Evolutionary conservation across 495 filamentous ascomycete genomes (phyloP).

Genomic region (Delitschia confertaspora): DNA sequence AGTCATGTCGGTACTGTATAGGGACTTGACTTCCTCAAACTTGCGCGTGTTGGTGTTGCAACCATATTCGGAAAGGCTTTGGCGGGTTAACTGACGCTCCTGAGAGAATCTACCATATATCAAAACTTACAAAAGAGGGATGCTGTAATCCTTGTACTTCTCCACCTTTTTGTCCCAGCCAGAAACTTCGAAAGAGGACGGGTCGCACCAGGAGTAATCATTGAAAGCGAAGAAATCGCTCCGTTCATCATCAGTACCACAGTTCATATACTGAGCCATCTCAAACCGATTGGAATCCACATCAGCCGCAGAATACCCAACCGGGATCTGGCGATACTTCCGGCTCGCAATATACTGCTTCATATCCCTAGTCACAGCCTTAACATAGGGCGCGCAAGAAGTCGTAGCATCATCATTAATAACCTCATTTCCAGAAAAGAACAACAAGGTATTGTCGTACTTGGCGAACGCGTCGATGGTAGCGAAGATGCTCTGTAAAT

Average conservation of each 20-base stretch:
- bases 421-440: slow-evolving; percentile 97
- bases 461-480: slow-evolving; percentile 82
- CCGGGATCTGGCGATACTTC: slow-evolving; percentile 71
- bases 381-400: slow-evolving; percentile 72
- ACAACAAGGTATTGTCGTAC: slow-evolving; percentile 83
- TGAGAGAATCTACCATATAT: not conserved
- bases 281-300: slow-evolving; percentile 78
- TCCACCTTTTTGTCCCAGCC: slow-evolving; percentile 90
- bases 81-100: slow-evolving; percentile 17
- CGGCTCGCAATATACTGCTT: slow-evolving; percentile 69
- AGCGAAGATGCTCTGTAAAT: slow-evolving; percentile 87
- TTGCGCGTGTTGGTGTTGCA: slow-evolving; percentile 72
- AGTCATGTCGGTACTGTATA: slow-evolving; percentile 82
- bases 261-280: slow-evolving; percentile 92
- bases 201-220: slow-evolving; percentile 96
- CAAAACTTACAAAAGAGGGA: slow-evolving; percentile 67
- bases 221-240: slow-evolving; percentile 97
- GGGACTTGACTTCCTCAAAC: slow-evolving; percentile 69
- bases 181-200: slow-evolving; percentile 62
- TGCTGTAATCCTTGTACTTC: slow-evolving; percentile 80
- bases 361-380: slow-evolving; percentile 88
- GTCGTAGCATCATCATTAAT: slow-evolving; percentile 79
- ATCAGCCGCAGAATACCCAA: slow-evolving; percentile 89
- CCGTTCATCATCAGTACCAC: slow-evolving; percentile 74
- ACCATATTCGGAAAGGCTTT: slow-evolving; percentile 79